These are phyloP conservation scores for Hyphopichia pseudoburtonii DNA, from an alignment of 1,139 yeast genomes.

Conservation along the genomic window DNA sequence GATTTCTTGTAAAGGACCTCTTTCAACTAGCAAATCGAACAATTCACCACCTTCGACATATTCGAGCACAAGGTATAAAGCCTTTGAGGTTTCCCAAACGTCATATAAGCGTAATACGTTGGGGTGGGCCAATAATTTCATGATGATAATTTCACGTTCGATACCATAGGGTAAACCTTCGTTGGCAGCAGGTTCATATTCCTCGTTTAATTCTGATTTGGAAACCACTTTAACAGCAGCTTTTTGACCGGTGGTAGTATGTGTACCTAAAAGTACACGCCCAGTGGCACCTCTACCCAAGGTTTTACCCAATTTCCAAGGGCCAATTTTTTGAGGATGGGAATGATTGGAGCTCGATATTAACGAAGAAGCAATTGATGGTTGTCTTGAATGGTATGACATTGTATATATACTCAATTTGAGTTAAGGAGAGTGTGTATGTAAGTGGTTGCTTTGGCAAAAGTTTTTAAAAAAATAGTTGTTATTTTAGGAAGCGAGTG, in stretches of 20 bases:
- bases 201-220: slow-evolving; percentile 53
- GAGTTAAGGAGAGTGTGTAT: neutral
- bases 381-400: slow-evolving; percentile 42
- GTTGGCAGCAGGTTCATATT: slow-evolving; percentile 35
- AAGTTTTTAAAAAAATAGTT: too few relatives aligned
- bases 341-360: slow-evolving; percentile 28
- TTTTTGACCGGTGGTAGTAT: slow-evolving; percentile 64
- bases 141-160: slow-evolving; percentile 78
- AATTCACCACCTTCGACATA: slow-evolving; percentile 85
- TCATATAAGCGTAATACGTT: slow-evolving; percentile 75
- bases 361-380: slow-evolving; percentile 39
- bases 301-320: slow-evolving; percentile 79
- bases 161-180: slow-evolving; percentile 74
- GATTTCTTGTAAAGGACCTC: slow-evolving; percentile 74
- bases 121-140: slow-evolving; percentile 76
- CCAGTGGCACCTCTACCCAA: slow-evolving; percentile 84
- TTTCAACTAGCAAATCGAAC: slow-evolving; percentile 72
- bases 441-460: neutral
- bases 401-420: slow-evolving; percentile 12
- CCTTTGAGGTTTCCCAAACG: slow-evolving; percentile 82
- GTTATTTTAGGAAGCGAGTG: too few relatives aligned
- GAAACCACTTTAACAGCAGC: slow-evolving; percentile 85
- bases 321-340: slow-evolving; percentile 61
- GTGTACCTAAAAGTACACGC: slow-evolving; percentile 71
- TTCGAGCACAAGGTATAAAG: slow-evolving; percentile 70